phyloP scores from a whole-genome alignment of 1,284 basidiomycete genomes.

The Pseudozyma hubeiensis region DNA sequence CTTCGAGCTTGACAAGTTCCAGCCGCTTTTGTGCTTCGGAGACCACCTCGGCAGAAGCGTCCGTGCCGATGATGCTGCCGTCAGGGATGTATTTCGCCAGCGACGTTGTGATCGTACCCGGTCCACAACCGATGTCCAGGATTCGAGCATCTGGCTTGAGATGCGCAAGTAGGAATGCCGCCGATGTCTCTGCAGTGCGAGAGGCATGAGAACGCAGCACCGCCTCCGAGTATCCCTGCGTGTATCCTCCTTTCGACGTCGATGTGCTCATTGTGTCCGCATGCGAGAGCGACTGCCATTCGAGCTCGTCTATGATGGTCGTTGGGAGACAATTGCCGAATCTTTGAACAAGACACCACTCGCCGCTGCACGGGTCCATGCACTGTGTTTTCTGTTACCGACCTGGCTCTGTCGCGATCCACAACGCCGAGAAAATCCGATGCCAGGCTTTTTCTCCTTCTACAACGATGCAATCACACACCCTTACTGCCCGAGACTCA shows the following conservation, averaged over 20 bases:
- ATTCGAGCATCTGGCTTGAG: conserved; percentile 20
- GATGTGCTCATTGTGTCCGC: not conserved
- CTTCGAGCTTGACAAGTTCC: not conserved
- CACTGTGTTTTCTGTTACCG: no score
- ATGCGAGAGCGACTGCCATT: not conserved
- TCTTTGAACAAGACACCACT: no score
- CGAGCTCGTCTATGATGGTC: not conserved
- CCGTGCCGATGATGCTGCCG: conserved; percentile 30
- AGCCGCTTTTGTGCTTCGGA: conserved; percentile 26
- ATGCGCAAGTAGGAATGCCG: conserved; percentile 35
- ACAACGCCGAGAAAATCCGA: no score
- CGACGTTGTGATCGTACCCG: conserved; percentile 42
- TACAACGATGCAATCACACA: no score
- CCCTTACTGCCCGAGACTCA: no score
- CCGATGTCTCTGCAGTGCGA: conserved; percentile 34
- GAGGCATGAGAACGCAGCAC: conserved; percentile 39
- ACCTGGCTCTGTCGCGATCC: no score
- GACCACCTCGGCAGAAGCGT: conserved; percentile 33
- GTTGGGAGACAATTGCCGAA: no score
- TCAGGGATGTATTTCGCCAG: conserved; percentile 20
- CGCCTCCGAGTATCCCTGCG: conserved; percentile 39
- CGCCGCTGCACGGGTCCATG: no score
- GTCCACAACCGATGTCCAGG: conserved; percentile 43
- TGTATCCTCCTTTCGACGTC: conserved; percentile 18
- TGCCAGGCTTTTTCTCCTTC: no score